Evolutionary conservation across 75 land plant genomes (phyloP).

Genomic region (Larix kaempferi): DNA sequence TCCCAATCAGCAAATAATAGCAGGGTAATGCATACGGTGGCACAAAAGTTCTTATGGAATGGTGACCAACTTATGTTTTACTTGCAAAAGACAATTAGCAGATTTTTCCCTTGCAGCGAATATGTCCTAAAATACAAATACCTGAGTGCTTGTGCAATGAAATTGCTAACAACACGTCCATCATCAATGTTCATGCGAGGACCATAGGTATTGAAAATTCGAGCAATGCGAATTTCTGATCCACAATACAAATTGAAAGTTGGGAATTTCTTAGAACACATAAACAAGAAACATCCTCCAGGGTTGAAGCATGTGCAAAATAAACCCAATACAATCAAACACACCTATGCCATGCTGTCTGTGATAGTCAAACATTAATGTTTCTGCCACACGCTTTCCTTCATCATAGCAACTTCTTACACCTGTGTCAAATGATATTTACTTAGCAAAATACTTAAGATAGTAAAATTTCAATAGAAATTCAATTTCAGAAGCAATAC

Average conservation of each 20-base stretch:
- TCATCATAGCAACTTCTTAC: constrained; percentile 99
- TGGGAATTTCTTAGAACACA: neutral
- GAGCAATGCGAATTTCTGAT: constrained; percentile 77
- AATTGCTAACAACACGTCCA: constrained; percentile 95
- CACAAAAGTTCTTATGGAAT: neutral
- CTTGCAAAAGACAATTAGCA: neutral
- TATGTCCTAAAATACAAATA: constrained; percentile 7
- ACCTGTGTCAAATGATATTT: constrained; percentile 35
- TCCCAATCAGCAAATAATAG: no score
- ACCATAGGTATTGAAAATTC: constrained; percentile 88
- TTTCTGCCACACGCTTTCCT: constrained; percentile 97
- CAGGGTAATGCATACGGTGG: no score
- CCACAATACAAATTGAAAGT: neutral
- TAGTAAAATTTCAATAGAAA: neutral
- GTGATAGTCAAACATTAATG: constrained; percentile 95
- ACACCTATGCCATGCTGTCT: constrained; percentile 91
- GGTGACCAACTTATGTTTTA: neutral
- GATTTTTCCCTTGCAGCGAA: neutral
- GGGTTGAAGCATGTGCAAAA: neutral
- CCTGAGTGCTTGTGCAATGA: constrained; percentile 76
- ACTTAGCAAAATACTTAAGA: neutral
- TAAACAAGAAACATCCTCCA: neutral
- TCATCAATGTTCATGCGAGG: constrained; percentile 90
- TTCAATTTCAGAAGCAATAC: neutral
- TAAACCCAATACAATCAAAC: neutral